Base-by-base conservation (phyloP, 805 yeast genomes). In the Starmerella floricola region DNA sequence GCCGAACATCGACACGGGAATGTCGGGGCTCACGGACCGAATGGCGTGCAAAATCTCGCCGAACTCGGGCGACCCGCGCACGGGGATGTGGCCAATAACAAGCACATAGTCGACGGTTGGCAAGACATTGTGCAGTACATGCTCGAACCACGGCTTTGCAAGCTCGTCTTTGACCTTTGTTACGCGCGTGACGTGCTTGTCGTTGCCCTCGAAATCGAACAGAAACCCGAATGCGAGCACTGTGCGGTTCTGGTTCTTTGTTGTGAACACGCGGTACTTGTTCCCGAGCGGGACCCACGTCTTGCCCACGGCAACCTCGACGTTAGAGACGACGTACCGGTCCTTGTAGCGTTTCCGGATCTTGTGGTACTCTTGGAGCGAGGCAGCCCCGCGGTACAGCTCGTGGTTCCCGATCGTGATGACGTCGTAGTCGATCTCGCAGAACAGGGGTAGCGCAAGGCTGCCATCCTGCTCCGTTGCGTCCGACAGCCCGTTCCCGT, bases 371-470 rank as follows among this genome's bases (percentile, higher is more conserved):
- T 88, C 95, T 50, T 71, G 73, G 23, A 60, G 55, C 6, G 86
- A 73, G 31, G 76, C 75, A 10, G 71, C 77, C 52, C 73, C 78
- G 10, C 69, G 64, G 58, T 87, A 87, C 32, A 87, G 67, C 57
- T 87, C 96, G 62, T 87, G 96, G 60, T 87, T 87, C 0, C 96
- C 96, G 37, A 86, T 64, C 0, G 95, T 81, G 23, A 87, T 61
- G 33, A 87, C 58, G 57, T 87, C 95, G 53, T 78, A 84, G 44
- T 78, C 77, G 44, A 72, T 53, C 44, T 49, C 62, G 49, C 72
- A 69, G 58, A 86, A 83, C 0, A 86, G 69, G 1, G 70, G 66
- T 24, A 75, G 68, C 1, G 86, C 71, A 17, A 65, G 58, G 8
- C 61, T 52, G 0, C 95, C 95, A 55, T 78, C 79, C 2, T 84